phyloP scores from a whole-genome alignment of 2,329 filamentous ascomycete genomes.

The Colletotrichum eleusines region DNA sequence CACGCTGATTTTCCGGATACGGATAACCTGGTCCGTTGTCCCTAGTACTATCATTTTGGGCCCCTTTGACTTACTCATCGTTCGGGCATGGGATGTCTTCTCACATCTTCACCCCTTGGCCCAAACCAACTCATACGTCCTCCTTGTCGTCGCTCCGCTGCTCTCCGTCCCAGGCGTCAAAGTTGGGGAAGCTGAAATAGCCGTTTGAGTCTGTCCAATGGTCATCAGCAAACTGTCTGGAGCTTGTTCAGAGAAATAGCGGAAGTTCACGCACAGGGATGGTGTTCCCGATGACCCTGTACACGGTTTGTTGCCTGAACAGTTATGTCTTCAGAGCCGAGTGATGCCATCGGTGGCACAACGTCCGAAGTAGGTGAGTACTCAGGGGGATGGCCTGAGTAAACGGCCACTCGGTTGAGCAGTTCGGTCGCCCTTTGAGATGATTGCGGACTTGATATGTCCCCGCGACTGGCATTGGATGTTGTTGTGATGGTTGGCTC shows the following conservation, averaged over 20 bases:
- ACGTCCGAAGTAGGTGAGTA: conserved; percentile 46
- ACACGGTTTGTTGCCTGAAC: conserved; percentile 43
- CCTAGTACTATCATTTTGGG: not conserved
- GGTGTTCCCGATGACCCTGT: conserved; percentile 21
- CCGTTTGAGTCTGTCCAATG: conserved; percentile 49
- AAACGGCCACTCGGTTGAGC: conserved; percentile 65
- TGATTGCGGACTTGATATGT: conserved; percentile 62
- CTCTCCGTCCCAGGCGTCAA: conserved; percentile 73
- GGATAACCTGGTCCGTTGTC: no score
- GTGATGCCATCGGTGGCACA: conserved; percentile 50
- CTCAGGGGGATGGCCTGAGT: conserved; percentile 49
- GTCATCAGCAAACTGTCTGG: conserved; percentile 14
- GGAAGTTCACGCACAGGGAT: conserved; percentile 32
- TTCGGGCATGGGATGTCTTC: not conserved
- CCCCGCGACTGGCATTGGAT: conserved; percentile 64
- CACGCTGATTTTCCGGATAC: not conserved
- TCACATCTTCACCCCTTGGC: not conserved
- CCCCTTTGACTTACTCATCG: not conserved
- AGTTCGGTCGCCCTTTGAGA: conserved; percentile 66
- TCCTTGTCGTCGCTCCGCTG: conserved; percentile 56
- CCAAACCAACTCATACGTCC: not conserved
- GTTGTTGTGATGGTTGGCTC: conserved; percentile 67
- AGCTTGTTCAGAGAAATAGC: not conserved
- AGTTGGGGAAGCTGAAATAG: conserved; percentile 81
- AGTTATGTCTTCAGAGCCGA: conserved; percentile 53